These are phyloP conservation scores for Adansonia gregorii DNA, from an alignment of 441 rosid species.

Conservation along the genomic window DNA sequence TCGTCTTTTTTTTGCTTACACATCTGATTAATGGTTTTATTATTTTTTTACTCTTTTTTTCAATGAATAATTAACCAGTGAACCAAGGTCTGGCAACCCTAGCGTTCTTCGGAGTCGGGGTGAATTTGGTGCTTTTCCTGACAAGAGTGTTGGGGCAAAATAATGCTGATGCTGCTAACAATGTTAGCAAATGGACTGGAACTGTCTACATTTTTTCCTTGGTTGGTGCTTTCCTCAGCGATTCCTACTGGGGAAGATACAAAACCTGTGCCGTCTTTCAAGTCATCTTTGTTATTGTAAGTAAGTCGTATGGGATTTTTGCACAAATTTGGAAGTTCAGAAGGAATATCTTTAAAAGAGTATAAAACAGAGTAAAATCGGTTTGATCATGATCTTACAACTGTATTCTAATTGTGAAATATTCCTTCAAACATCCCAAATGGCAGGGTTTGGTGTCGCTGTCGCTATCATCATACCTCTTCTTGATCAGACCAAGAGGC, in stretches of 20 bases:
- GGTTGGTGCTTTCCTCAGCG: conserved; percentile 94
- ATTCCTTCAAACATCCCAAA: neutral
- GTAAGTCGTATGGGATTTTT: conserved; percentile 20
- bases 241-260: conserved; percentile 98
- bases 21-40: too few relatives aligned
- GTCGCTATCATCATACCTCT: conserved; percentile 77
- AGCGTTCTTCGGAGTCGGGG: conserved; percentile 98
- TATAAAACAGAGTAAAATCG: too few relatives aligned
- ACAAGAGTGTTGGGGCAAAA: conserved; percentile 88
- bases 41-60: neutral
- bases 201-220: conserved; percentile 97
- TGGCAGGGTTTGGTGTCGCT: conserved; percentile 74
- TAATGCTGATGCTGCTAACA: conserved; percentile 97
- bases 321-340: neutral
- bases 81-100: conserved; percentile 98
- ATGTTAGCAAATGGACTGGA: conserved; percentile 99
- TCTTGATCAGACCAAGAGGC: conserved; percentile 78
- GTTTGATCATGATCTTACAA: neutral
- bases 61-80: conserved; percentile 47
- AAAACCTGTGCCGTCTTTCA: conserved; percentile 97
- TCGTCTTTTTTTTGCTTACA: too few relatives aligned
- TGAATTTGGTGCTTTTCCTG: conserved; percentile 89
- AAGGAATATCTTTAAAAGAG: too few relatives aligned
- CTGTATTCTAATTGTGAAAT: conserved; percentile 13
- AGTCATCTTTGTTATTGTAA: conserved; percentile 90